Evolutionary conservation across 2,329 filamentous ascomycete genomes (phyloP), one percentile per base, ranked within the genome.

Genomic region (Aspergillus tubingensis): DNA sequence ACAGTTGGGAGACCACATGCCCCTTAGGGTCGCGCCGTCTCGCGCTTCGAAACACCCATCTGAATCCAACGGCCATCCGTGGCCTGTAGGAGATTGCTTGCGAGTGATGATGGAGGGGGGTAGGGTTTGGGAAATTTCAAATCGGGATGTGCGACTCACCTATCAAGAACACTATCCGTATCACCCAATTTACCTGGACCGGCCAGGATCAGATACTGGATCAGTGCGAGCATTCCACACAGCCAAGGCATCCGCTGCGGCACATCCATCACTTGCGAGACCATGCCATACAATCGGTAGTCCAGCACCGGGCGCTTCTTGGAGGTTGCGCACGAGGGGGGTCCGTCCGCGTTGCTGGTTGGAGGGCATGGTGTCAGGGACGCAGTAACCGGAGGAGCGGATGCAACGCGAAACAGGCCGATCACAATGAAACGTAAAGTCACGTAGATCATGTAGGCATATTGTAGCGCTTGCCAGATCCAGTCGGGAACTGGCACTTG

Each of bases 231-330:
- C 67, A 86, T 80, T 72, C 91, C 91, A 72, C 83, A 84, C 59
- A 96, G 84, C 94, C 94, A 98, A 65, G 94, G 94, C 92, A 96
- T 96, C 76, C 92, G 90, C 66, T 81, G 77, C 67, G 89, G 83
- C 72, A 96, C 78, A 81, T 92, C 88, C 67, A 92, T 78, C 64
- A 96, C 77, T 74, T 86, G 88, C 63, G 87, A 88, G 59, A 89
- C 75, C 77, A 90, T 91, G 69, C 87, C 82, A 88, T 91, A 96
- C 55, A 91, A 74, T 69, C 85, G 86, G 83, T 95, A 96, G 66
- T 85, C 84, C 62, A 95, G 79, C 67, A 97, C 84, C 56, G 92
- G 89, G 60, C 83, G 83, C 62, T 72, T 76, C 65, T 70, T 66
- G 61, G 70, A 66, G 68, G 63, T 61, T 49, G 60, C 66, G 54